Evolutionary conservation across 768 basidiomycete species (phyloP).

Genomic region (Naematelia aurantialba): DNA sequence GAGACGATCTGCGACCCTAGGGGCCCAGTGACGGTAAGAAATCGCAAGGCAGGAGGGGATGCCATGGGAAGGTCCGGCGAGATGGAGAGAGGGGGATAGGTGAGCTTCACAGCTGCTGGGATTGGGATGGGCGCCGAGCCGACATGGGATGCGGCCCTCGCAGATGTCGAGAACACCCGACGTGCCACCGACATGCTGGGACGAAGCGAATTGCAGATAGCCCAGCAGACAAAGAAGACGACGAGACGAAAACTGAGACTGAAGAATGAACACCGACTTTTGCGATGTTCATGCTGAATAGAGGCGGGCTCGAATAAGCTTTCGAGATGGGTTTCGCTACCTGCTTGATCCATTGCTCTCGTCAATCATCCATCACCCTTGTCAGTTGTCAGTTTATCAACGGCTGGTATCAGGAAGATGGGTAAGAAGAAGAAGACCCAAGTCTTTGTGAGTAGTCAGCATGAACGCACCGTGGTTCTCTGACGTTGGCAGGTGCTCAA

Average conservation of each 20-base stretch:
- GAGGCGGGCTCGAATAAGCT: background rate
- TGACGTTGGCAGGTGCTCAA: conserved; percentile 43
- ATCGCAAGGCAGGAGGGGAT: conserved; percentile 36
- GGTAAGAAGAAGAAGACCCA: conserved; percentile 48
- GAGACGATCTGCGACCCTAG: conserved; percentile 57
- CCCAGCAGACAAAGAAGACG: background rate
- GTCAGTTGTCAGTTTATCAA: background rate
- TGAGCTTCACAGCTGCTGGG: conserved; percentile 56
- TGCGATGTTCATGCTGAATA: background rate
- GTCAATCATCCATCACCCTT: background rate
- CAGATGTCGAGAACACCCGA: conserved; percentile 18
- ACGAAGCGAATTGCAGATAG: background rate
- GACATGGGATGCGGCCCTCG: conserved; percentile 52
- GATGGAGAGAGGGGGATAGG: conserved; percentile 31
- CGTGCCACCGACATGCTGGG: background rate
- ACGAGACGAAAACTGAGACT: background rate
- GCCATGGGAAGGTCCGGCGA: conserved; percentile 36
- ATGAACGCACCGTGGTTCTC: background rate
- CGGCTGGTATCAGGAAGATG: conserved; percentile 27
- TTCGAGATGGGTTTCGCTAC: background rate
- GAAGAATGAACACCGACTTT: background rate
- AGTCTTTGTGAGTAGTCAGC: conserved; percentile 37
- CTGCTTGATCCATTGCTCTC: background rate
- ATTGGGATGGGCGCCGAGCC: conserved; percentile 57
- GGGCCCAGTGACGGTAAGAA: conserved; percentile 60